Evolutionary conservation across 2,329 filamentous ascomycete species (phyloP), one percentile per base, ranked within the genome.

Genomic region (Sporothrix dimorphospora): DNA sequence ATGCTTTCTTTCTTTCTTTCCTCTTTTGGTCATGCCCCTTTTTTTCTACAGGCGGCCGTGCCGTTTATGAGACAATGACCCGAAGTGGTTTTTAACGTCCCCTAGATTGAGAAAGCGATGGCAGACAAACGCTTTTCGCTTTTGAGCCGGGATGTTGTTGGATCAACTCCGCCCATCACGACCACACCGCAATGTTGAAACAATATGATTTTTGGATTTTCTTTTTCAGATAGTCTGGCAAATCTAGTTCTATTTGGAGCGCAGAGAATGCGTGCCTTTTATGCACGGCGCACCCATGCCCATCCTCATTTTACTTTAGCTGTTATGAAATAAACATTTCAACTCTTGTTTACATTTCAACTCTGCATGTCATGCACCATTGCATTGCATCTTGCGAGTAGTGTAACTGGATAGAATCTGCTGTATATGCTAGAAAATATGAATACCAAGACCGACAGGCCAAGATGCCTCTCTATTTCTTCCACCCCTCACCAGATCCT

Each of bases 11-110:
- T 45, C 14, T 67, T 34, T 34, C 49, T 45, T 16, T 57, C 42
- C 40, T 4, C 6, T 11, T 38, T n/a, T 47, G 45, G 14, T 47
- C 42, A 63, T 42, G n/a, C 19, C 21, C 21, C 7, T 34, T 16
- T 21, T 49, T 6, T 24, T 47, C 63, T 14, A 67, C 16, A n/a
- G 16, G 34, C 55, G 21, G 40, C 38, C 59, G 59, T 27, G 40
- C 55, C 55, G 55, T 40, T 40, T 59, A 40, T 59, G 16, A 38
- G 55, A 59, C 55, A 59, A 59, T 16, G 30, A 59, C 57, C n/a
- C 21, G 38, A 27, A 16, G 30, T 9, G 59, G 34, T 42, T n/a
- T n/a, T n/a, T n/a, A n/a, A n/a, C n/a, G n/a, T n/a, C n/a, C n/a
- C n/a, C n/a, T n/a, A n/a, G n/a, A n/a, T n/a, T n/a, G n/a, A n/a